Evolutionary conservation across 495 filamentous ascomycete genomes (phyloP), one percentile per base, ranked within the genome.

Genomic region (Aspergillus heteromorphus): DNA sequence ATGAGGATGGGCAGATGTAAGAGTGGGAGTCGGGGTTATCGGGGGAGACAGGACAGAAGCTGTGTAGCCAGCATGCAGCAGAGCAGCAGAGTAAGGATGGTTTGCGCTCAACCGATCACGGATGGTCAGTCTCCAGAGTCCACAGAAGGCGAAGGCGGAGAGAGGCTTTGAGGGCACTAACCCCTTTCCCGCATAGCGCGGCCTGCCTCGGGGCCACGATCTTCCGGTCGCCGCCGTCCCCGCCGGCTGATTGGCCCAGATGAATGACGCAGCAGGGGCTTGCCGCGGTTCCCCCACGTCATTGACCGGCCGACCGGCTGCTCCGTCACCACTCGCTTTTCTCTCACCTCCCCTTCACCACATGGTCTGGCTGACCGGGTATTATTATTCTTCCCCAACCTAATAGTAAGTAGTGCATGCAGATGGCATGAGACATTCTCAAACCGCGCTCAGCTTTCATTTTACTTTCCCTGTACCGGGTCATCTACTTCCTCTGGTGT

Each of bases 91-190:
- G 55, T 45, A 54, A 62, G 51, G 59, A 60, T 59, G 62, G 66
- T 71, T 69, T 75, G 72, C 72, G 72, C 72, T 70, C 72, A 67
- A 73, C 64, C 68, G 70, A 73, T 74, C 70, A 70, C 70, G 67
- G 72, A 61, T 69, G 50, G 63, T 59, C 59, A 48, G 63, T 59
- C 59, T 66, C 64, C 63, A 68, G 67, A 59, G 43, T n/a, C n/a
- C n/a, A n/a, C n/a, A 53, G 59, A 65, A 65, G 63, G 63, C 70
- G 72, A n/a, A n/a, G n/a, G n/a, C n/a, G n/a, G 70, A 74, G 71
- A 70, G 67, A 59, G 65, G 60, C 59, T 66, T 69, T 65, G 58
- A 54, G 56, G 48, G 49, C 61, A 48, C 72, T 73, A 75, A 56
- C 21, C 69, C 62, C 20, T 47, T 51, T 68, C 14, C 14, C 48